Evolutionary conservation across 495 filamentous ascomycete genomes (phyloP), one percentile per base, ranked within the genome.

Genomic region (Aspergillus avenaceus): DNA sequence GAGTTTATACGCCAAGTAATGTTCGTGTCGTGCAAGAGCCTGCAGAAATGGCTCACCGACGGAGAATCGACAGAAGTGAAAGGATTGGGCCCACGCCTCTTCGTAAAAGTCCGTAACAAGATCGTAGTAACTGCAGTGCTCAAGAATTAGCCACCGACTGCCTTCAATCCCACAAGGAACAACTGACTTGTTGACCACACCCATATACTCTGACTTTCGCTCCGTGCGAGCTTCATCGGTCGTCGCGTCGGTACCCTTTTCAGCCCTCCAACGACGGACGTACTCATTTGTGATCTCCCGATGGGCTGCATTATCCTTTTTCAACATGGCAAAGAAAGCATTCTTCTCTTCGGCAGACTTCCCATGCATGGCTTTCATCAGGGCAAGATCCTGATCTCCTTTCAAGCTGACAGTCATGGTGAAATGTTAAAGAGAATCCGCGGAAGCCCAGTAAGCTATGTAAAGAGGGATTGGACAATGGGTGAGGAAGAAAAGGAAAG

Each of bases 141-240:
- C 26, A 8, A 25, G n/a, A 29, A 16, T 45, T 31, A 45, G 26
- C 26, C 21, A 45, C n/a, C 41, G 14, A 14, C 9, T 4, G 13
- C 5, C 2, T 38, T 14, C 6, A 6, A 5, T 18, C 2, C 14
- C 1, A 44, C 18, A 32, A 6, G 2, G 12, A 18, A 8, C 3
- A 16, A 45, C 42, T 45, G 14, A 32, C 42, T 45, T 45, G 42
- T 45, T 45, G 14, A 45, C 42, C 42, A 45, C 42, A 11, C 42
- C 42, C 42, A 45, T 45, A 13, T 45, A 45, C 26, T 45, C 42
- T 5, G 42, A 29, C n/a, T n/a, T 45, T 32, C 42, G 23, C 14
- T 45, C 42, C 23, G 16, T 45, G 29, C 42, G 42, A 9, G 42
- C 42, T 13, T 45, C 42, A 8, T 45, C 42, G 14, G 42, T 45